Conservation (phyloP, 169 alveolate genomes). For the Plasmodium sp. region DNA sequence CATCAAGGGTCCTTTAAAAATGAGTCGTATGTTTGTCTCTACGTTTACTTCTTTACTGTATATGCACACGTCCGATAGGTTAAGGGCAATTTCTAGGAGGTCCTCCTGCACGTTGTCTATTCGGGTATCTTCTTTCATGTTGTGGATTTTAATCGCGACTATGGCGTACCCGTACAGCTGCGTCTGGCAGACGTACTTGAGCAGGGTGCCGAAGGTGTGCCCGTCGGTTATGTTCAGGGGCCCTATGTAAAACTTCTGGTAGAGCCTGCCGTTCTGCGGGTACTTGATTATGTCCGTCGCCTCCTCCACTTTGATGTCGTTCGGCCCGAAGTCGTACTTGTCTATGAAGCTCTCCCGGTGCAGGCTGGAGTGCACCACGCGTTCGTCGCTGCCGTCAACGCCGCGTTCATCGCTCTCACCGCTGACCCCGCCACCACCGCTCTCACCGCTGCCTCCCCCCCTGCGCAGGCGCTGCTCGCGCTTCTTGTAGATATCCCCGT, state of each 20-base stretch:
- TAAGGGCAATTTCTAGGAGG: conserved; percentile 84
- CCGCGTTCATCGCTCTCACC: not conserved
- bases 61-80: conserved; percentile 80
- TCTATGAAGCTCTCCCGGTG: conserved; percentile 54
- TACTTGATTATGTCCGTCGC: conserved; percentile 69
- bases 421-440: conserved; percentile 14
- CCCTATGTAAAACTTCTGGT: conserved; percentile 88
- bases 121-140: conserved; percentile 81
- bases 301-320: conserved; percentile 62
- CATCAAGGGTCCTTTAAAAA: conserved; percentile 83
- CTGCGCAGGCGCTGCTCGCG: conserved; percentile 76
- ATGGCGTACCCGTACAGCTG: conserved; percentile 89
- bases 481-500: conserved; percentile 76
- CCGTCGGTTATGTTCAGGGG: conserved; percentile 88
- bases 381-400: not conserved
- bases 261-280: conserved; percentile 80
- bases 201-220: conserved; percentile 87
- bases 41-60: conserved; percentile 1
- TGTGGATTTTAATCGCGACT: conserved; percentile 86
- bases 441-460: conserved; percentile 57
- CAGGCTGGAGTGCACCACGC: conserved; percentile 15
- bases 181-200: conserved; percentile 83
- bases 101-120: conserved; percentile 83
- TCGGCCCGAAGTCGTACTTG: conserved; percentile 66
- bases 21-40: conserved; percentile 82